A percentile compares a stretch with the other conserved stretches of the same genome.
Evolutionary conservation across 495 filamentous ascomycete genomes (phyloP).

Genomic region (Pseudevernia furfuracea): DNA sequence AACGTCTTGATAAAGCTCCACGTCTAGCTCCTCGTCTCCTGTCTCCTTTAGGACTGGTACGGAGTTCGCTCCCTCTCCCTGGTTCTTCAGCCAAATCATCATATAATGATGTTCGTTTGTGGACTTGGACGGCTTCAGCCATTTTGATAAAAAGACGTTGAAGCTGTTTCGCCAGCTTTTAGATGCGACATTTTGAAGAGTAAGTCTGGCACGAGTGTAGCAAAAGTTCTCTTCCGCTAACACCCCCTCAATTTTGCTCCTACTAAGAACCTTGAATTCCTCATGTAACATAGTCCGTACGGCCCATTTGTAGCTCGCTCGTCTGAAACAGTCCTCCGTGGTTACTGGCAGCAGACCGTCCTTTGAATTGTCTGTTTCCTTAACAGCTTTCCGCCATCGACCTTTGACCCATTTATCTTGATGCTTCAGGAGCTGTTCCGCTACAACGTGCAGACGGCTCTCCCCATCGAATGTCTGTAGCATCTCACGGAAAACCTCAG

Average conservation of each 20-base stretch:
- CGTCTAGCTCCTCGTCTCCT: slow-evolving; percentile 68
- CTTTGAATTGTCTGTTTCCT: slow-evolving; percentile 19
- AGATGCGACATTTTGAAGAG: slow-evolving; percentile 62
- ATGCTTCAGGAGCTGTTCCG: slow-evolving; percentile 75
- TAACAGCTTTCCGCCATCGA: slow-evolving; percentile 51
- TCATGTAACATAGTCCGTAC: slow-evolving; percentile 55
- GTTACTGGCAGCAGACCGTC: slow-evolving; percentile 38
- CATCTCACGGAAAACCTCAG: slow-evolving; percentile 91
- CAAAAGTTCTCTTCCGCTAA: slow-evolving; percentile 86
- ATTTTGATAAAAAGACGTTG: slow-evolving; percentile 56
- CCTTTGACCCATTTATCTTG: slow-evolving; percentile 67
- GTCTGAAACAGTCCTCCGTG: slow-evolving; percentile 65
- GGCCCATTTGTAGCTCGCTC: slow-evolving; percentile 60
- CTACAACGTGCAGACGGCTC: slow-evolving; percentile 75
- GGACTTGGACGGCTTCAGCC: slow-evolving; percentile 55
- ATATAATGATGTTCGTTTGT: slow-evolving; percentile 53
- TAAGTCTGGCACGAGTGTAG: slow-evolving; percentile 69
- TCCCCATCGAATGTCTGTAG: slow-evolving; percentile 71
- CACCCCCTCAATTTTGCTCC: slow-evolving; percentile 76
- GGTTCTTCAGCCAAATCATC: slow-evolving; percentile 54
- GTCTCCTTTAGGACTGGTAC: slow-evolving; percentile 61
- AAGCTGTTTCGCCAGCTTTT: slow-evolving; percentile 85
- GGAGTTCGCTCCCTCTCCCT: slow-evolving; percentile 31
- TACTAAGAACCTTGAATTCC: slow-evolving; percentile 76
- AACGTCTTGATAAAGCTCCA: slow-evolving; percentile 62